Percentiles rank a stretch among this genome's conserved stretches.
These are phyloP conservation scores for Diaporthe helianthi DNA, from an alignment of 2,329 filamentous ascomycete species.

Conservation along the genomic window DNA sequence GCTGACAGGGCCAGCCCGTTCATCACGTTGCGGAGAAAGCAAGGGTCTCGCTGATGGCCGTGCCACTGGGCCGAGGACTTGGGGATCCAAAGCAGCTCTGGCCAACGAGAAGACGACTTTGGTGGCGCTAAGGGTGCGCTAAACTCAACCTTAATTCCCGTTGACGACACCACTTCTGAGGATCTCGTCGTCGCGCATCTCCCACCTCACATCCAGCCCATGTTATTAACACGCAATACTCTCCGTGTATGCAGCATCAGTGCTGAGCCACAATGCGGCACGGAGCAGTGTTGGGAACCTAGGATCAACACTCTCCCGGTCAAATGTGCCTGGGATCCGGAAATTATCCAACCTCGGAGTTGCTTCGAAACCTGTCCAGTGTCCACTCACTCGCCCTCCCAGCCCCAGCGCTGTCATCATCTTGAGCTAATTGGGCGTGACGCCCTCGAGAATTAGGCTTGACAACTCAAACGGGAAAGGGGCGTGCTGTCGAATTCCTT, in stretches of 20 bases:
- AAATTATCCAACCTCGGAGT: background rate
- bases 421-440: background rate
- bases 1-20: slow-evolving; percentile 4
- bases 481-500: background rate
- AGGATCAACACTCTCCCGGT: background rate
- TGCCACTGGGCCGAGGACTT: background rate
- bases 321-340: background rate
- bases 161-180: slow-evolving; percentile 18
- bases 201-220: no score
- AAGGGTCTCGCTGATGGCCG: background rate
- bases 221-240: background rate
- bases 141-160: slow-evolving; percentile 24
- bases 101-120: background rate
- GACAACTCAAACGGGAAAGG: background rate
- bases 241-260: background rate
- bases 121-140: background rate
- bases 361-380: background rate
- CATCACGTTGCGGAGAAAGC: slow-evolving; percentile 2
- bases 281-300: background rate
- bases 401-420: background rate
- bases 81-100: slow-evolving; percentile 1
- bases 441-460: background rate
- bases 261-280: background rate
- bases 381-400: background rate
- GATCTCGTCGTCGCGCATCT: background rate